Evolutionary conservation across 441 rosid species (phyloP).

Genomic region (Eutrema salsugineum): DNA sequence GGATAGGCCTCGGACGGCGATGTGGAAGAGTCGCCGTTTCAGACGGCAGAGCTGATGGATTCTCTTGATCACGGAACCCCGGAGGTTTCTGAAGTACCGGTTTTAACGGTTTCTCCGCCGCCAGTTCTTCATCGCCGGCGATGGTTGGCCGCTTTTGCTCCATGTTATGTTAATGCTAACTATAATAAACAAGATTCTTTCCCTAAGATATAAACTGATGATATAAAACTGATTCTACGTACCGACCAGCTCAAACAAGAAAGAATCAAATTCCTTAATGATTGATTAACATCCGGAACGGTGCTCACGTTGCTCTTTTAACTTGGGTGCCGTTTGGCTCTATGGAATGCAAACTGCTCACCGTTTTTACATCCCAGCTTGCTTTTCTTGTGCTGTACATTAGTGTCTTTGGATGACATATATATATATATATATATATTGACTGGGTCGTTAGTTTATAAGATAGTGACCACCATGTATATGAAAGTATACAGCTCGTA

Average conservation of each 20-base stretch:
- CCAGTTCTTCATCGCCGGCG: constrained; percentile 30
- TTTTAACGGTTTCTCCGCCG: constrained; percentile 38
- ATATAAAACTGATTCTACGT: constrained; percentile 1
- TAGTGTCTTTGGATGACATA: not conserved
- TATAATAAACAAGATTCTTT: not conserved
- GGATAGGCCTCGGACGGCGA: constrained; percentile 26
- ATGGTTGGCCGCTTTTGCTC: constrained; percentile 12
- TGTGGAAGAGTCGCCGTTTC: constrained; percentile 13
- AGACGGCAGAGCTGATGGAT: not conserved
- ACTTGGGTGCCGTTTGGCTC: not conserved
- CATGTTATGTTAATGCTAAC: constrained; percentile 2
- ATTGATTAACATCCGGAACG: not conserved
- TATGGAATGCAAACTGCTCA: not conserved
- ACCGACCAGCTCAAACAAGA: not conserved
- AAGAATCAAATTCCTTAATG: not conserved
- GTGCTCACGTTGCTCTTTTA: constrained; percentile 14
- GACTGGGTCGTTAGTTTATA: not conserved
- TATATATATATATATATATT: not conserved
- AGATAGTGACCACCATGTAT: constrained; percentile 29
- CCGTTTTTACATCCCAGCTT: not conserved
- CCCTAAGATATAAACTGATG: not conserved
- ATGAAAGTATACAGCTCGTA: constrained; percentile 16
- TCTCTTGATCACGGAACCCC: constrained; percentile 50
- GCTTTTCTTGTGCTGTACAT: not conserved
- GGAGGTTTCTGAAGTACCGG: constrained; percentile 67